phyloP scores from a whole-genome alignment of 495 filamentous ascomycete species.

The Terfezia boudieri region DNA sequence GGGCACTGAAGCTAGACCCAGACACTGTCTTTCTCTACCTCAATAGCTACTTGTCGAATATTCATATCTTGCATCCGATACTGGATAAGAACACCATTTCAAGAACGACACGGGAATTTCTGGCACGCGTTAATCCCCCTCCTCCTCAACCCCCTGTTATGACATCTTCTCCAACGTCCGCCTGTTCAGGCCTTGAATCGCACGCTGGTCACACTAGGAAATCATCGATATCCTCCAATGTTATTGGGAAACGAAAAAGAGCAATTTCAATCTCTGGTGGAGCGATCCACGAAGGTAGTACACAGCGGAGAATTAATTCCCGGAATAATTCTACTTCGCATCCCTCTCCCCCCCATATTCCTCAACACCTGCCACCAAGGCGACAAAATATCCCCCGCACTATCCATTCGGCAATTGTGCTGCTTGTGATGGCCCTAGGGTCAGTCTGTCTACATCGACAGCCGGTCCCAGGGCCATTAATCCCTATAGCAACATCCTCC shows the following conservation, averaged over 20 bases:
- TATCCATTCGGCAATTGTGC: constrained; percentile 50
- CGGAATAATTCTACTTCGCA: neutral
- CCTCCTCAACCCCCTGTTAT: neutral
- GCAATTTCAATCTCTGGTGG: neutral
- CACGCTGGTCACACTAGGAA: neutral
- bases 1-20: constrained; percentile 40
- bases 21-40: constrained; percentile 40
- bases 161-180: neutral
- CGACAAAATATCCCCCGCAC: constrained; percentile 17
- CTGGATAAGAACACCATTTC: constrained; percentile 33
- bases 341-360: neutral
- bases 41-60: constrained; percentile 49
- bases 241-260: constrained; percentile 15
- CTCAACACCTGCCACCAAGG: neutral
- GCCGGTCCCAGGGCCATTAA: constrained; percentile 15
- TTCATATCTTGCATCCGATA: constrained; percentile 82
- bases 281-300: neutral
- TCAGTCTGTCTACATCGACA: constrained; percentile 43
- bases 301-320: neutral
- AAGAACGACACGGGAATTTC: constrained; percentile 31
- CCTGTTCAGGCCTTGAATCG: neutral
- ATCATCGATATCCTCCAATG: neutral
- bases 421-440: constrained; percentile 67
- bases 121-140: constrained; percentile 11
- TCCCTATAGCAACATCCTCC: neutral